Conservation (phyloP, 192 early-diverging fungal genomes). For the Gigaspora rosea region DNA sequence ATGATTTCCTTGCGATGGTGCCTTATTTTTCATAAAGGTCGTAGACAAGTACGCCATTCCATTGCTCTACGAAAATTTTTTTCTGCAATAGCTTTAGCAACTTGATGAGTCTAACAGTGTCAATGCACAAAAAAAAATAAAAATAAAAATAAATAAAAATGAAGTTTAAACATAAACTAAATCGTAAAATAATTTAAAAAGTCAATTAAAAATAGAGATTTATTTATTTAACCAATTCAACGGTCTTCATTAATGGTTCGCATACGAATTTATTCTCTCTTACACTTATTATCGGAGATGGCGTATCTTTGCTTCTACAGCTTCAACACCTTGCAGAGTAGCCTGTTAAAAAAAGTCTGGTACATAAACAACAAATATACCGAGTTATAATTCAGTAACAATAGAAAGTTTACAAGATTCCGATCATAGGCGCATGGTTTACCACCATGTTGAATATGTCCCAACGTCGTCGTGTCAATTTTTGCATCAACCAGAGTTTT, state of each 20-base stretch:
- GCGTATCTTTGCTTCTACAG: constrained; percentile 87
- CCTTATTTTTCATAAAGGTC: constrained; percentile 45
- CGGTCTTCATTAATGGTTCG: constrained; percentile 89
- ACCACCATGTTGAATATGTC: constrained; percentile 96
- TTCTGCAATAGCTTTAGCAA: constrained; percentile 76
- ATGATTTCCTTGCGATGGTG: constrained; percentile 34
- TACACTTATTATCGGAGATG: constrained; percentile 95
- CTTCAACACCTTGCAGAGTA: constrained; percentile 92
- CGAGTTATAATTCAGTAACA: too few relatives aligned
- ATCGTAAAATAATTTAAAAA: too few relatives aligned
- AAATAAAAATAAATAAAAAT: not conserved
- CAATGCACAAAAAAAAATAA: not conserved
- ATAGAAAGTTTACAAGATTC: constrained; percentile 57
- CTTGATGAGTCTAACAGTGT: constrained; percentile 87
- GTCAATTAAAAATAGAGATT: not conserved
- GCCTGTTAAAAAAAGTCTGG: constrained; percentile 44
- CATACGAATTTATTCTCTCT: constrained; percentile 84
- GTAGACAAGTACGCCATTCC: constrained; percentile 68
- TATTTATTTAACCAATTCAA: constrained; percentile 64
- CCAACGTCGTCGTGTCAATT: constrained; percentile 91
- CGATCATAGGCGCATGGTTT: constrained; percentile 88
- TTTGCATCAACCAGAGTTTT: constrained; percentile 79
- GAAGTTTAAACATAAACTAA: too few relatives aligned
- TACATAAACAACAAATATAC: not conserved
- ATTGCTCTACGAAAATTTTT: constrained; percentile 91